phyloP scores from a whole-genome alignment of 2,329 filamentous ascomycete species.

The Xylariomycetidae sp. region DNA sequence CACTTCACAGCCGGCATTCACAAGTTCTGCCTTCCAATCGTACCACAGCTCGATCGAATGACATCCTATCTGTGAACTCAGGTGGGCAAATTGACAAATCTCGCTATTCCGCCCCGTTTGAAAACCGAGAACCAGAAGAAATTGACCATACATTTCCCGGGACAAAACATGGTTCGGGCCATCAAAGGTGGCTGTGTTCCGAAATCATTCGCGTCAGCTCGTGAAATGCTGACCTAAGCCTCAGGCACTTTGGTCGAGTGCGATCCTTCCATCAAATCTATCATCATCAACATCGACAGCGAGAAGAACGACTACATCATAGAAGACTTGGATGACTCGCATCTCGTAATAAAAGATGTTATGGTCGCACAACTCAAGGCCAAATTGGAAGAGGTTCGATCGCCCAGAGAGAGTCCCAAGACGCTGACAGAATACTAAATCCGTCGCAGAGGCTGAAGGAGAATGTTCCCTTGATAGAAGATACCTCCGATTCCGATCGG shows the following conservation, averaged over 20 bases:
- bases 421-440: too few relatives aligned
- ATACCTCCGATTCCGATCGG: slow-evolving; percentile 46
- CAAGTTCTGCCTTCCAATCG: too few relatives aligned
- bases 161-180: slow-evolving; percentile 21
- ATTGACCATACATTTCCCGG: too few relatives aligned
- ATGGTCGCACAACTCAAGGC: slow-evolving; percentile 65
- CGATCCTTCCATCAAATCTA: slow-evolving; percentile 83
- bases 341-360: slow-evolving; percentile 69
- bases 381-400: slow-evolving; percentile 63
- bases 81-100: too few relatives aligned
- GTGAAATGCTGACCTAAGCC: slow-evolving; percentile 8
- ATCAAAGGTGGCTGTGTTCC: slow-evolving; percentile 19
- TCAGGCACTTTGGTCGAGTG: slow-evolving; percentile 72
- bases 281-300: slow-evolving; percentile 72
- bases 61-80: too few relatives aligned
- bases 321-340: slow-evolving; percentile 74
- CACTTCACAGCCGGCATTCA: too few relatives aligned
- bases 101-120: too few relatives aligned
- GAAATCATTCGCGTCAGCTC: neutral
- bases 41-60: too few relatives aligned
- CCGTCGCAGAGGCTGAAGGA: slow-evolving; percentile 42
- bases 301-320: slow-evolving; percentile 70
- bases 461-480: slow-evolving; percentile 45
- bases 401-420: too few relatives aligned
- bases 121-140: too few relatives aligned